A percentile compares a stretch with the other conserved stretches of the same genome.
These are phyloP conservation scores for Barbatosphaeria neglecta DNA, from an alignment of 495 filamentous ascomycete genomes.

Conservation along the genomic window DNA sequence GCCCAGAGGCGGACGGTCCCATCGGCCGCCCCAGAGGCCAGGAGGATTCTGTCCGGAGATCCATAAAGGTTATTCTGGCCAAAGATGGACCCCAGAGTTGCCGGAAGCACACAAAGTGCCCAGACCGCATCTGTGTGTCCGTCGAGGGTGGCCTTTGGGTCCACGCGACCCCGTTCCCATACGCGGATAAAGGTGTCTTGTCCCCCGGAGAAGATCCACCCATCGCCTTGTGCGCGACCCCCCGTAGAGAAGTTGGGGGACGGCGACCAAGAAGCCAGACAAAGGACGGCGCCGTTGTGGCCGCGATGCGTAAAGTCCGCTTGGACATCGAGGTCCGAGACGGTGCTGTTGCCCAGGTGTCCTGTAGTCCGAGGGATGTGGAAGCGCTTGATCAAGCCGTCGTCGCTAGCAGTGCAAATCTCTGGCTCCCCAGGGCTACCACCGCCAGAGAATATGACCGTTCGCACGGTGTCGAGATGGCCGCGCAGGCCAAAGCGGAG, in stretches of 20 bases:
- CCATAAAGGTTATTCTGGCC: slow-evolving; percentile 59
- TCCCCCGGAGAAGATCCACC: slow-evolving; percentile 96
- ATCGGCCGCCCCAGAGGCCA: slow-evolving; percentile 88
- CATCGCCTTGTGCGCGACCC: slow-evolving; percentile 72
- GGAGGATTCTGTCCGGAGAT: slow-evolving; percentile 67
- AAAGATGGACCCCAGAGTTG: slow-evolving; percentile 65
- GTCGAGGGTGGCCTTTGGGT: slow-evolving; percentile 88
- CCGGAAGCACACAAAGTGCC: slow-evolving; percentile 89
- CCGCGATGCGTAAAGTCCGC: slow-evolving; percentile 93
- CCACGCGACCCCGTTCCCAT: slow-evolving; percentile 88
- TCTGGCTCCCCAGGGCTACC: slow-evolving; percentile 91
- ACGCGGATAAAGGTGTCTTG: slow-evolving; percentile 87
- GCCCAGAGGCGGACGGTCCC: slow-evolving; percentile 90
- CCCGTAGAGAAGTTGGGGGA: slow-evolving; percentile 78
- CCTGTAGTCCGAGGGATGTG: slow-evolving; percentile 71
- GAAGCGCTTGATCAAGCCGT: slow-evolving; percentile 92
- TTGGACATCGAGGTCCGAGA: slow-evolving; percentile 75
- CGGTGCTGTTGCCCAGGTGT: slow-evolving; percentile 36
- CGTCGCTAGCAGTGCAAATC: slow-evolving; percentile 92
- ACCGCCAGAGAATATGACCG: slow-evolving; percentile 90
- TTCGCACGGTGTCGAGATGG: slow-evolving; percentile 85
- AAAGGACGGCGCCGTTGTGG: slow-evolving; percentile 81
- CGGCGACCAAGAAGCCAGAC: slow-evolving; percentile 73
- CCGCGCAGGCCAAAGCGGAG: slow-evolving; percentile 85
- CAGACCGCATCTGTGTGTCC: slow-evolving; percentile 94